Evolutionary conservation across 2,329 filamentous ascomycete species (phyloP), one percentile per base, ranked within the genome.

Genomic region (Chlorencoelia australis): DNA sequence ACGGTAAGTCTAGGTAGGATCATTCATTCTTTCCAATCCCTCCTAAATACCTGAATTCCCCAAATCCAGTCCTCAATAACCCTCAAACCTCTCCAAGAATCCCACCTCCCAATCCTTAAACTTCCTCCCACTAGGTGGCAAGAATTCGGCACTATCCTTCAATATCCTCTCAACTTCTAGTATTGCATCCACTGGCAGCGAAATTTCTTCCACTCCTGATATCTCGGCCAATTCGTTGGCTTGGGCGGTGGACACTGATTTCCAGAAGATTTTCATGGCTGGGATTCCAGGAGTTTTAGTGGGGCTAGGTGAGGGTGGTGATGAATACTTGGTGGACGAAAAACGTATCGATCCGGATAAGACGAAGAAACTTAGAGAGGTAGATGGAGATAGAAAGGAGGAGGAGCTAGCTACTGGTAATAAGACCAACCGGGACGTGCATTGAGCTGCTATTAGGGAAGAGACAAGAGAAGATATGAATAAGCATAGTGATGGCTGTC

Each of bases 101-200:
- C 76, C 78, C 4, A 85, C 75, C 17, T 68, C 67, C 79, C 79
- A 86, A n/a, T 68, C 71, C 51, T 72, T 66, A 46, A 82, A 81
- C 18, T 49, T 59, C 38, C 73, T 65, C 41, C 79, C 73, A 7
- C 61, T 61, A 0, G 46, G 52, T 2, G 80, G 79, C 7, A 85
- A 53, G 11, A 75, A 51, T 3, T 43, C 27, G 22, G 66, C 71
- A 45, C 69, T 76, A 6, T 50, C 51, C 8, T 60, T 52, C 55
- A 59, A 5, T 49, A 43, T 1, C 56, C 46, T 5, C 28, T 45
- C 29, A 13, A 79, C 55, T 19, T 60, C 59, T 4, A 53, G 39
- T 18, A 79, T 71, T 4, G 72, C 64, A 4, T 63, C 58, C 2
- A 42, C 44, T 0, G 77, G 73, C 20, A 83, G 56, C 19, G 58